phyloP scores from a whole-genome alignment of 345 rosid genomes.

The Mercurialis annua region DNA sequence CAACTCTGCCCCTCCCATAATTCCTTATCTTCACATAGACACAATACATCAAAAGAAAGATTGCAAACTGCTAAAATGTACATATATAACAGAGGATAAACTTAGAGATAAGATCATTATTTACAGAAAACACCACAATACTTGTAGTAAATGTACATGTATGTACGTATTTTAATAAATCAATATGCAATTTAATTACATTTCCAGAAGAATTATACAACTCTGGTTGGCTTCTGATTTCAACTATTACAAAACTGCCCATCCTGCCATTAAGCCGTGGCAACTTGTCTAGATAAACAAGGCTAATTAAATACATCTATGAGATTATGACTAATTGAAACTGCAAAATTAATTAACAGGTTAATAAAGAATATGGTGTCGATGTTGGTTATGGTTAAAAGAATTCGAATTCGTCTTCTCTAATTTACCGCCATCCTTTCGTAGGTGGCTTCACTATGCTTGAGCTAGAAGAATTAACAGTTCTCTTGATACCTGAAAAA shows the following conservation, averaged over 20 bases:
- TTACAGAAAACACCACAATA: background rate
- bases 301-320: background rate
- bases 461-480: slow-evolving; percentile 23
- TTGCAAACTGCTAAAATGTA: background rate
- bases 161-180: background rate
- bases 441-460: slow-evolving; percentile 38
- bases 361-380: background rate
- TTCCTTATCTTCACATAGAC: background rate
- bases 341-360: background rate
- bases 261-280: background rate
- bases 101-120: no score
- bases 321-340: slow-evolving; percentile 4
- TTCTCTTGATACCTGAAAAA: slow-evolving; percentile 41
- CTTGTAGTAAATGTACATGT: background rate
- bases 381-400: background rate
- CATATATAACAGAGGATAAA: background rate
- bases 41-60: background rate
- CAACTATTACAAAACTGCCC: background rate
- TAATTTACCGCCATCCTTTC: slow-evolving; percentile 40
- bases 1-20: background rate
- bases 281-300: background rate
- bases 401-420: background rate
- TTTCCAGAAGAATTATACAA: background rate
- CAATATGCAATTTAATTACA: slow-evolving; percentile 3
- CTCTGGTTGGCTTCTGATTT: background rate